phyloP scores from a whole-genome alignment of 495 filamentous ascomycete genomes.

The Penicillium roqueforti region DNA sequence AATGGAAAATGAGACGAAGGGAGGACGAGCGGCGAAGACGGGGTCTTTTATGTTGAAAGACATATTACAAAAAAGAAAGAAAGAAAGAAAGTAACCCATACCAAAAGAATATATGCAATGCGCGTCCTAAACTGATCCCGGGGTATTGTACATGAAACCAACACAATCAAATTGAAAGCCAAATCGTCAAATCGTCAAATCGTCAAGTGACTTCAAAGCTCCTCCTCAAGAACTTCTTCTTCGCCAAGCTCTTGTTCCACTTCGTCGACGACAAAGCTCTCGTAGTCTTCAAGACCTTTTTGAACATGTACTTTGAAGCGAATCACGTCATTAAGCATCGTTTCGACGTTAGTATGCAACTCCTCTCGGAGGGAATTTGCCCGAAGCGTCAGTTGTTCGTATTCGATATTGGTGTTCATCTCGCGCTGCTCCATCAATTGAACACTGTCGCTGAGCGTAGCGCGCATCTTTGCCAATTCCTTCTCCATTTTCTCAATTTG shows the following conservation, averaged over 20 bases:
- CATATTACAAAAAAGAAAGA: neutral
- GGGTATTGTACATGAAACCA: conserved; percentile 14
- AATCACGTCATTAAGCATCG: conserved; percentile 94
- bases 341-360: conserved; percentile 91
- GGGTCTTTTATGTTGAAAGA: no score
- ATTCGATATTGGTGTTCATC: conserved; percentile 96
- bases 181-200: conserved; percentile 8
- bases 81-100: no score
- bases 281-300: conserved; percentile 85
- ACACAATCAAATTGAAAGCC: conserved; percentile 4
- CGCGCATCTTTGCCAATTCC: conserved; percentile 87
- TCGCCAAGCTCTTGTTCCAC: conserved; percentile 74
- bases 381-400: conserved; percentile 81
- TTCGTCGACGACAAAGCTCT: conserved; percentile 86
- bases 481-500: conserved; percentile 99
- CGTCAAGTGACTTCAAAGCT: conserved; percentile 26
- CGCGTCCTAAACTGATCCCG: conserved; percentile 5
- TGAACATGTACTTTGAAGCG: conserved; percentile 98
- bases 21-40: no score
- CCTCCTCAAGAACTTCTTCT: conserved; percentile 33
- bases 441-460: conserved; percentile 77
- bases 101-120: conserved; percentile 2
- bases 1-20: no score
- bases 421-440: conserved; percentile 92
- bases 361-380: conserved; percentile 86